Base-by-base conservation (phyloP, 352 stramenopile species). In the Phytophthora vignae region DNA sequence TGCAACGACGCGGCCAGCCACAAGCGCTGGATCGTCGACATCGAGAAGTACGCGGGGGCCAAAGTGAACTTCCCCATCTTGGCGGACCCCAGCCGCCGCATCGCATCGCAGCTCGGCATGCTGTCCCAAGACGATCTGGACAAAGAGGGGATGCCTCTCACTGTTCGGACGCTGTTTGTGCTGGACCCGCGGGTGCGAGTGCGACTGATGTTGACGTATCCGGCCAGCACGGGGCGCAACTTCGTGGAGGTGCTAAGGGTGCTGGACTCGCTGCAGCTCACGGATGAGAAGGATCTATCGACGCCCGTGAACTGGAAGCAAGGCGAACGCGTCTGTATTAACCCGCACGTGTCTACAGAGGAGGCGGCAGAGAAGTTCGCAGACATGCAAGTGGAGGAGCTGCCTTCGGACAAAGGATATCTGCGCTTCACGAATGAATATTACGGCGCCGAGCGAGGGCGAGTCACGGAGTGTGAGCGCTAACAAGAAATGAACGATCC, bases 171-270 rank as follows among this genome's bases (percentile, higher is more conserved):
- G 36, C 88, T 98, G 12, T 98, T 98, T 59, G 92, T 98, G 56
- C 74, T 98, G 55, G 93, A 96, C 64, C 90, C 91, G 19, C 82
- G 97, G 44, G 91, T 96, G 69, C 95, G 95, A 60, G 82, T 99
- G 42, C 92, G 93, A 72, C 74, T 98, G 29, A 91, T 76, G 44
- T 74, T 99, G 61, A 98, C 90, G 44, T 99, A 99, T 77, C 96
- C 96, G 38, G 90, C 91, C 14, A 97, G 87, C 61, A 96, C 93
- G 17, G 94, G 95, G 22, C 85, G 93, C 64, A 98, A 98, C 83
- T 98, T 98, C 75, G 83, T 93, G 64, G 96, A 99, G 73, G 90
- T 99, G 52, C 64, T 98, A 58, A 85, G 94, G 40, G 88, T 97
- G 6, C 69, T 98, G 14, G 93, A 98, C 78, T 95, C 91, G 59